Evolutionary conservation across 2,329 filamentous ascomycete species (phyloP).

Genomic region (Fusarium nodosum): DNA sequence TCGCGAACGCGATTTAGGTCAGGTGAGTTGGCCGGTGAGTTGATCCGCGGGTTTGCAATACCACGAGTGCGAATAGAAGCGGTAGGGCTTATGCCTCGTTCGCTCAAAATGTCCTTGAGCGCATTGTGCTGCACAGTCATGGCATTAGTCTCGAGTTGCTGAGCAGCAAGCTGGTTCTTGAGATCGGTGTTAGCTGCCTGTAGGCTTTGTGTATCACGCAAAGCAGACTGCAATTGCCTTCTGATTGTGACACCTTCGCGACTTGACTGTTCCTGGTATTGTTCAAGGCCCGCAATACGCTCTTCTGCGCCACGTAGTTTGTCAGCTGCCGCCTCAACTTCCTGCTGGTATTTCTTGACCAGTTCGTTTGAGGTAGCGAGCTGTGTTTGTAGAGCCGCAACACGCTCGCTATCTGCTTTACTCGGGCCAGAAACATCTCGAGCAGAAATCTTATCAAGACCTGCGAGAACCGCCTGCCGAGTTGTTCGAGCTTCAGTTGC

Average conservation of each 20-base stretch:
- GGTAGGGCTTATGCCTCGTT: slow-evolving; percentile 86
- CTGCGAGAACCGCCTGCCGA: slow-evolving; percentile 83
- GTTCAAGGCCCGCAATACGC: slow-evolving; percentile 94
- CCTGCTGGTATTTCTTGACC: slow-evolving; percentile 88
- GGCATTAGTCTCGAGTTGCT: slow-evolving; percentile 94
- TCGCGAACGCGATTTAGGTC: slow-evolving; percentile 85
- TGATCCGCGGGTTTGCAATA: slow-evolving; percentile 76
- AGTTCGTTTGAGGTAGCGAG: slow-evolving; percentile 81
- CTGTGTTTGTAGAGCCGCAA: slow-evolving; percentile 82
- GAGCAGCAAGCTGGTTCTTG: slow-evolving; percentile 83
- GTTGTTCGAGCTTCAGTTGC: slow-evolving; percentile 90
- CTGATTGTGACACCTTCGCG: slow-evolving; percentile 91
- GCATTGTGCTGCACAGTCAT: slow-evolving; percentile 92
- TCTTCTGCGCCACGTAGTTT: slow-evolving; percentile 94
- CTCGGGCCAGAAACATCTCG: slow-evolving; percentile 64
- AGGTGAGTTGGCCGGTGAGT: slow-evolving; percentile 87
- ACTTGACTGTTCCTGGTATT: slow-evolving; percentile 97
- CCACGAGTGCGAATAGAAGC: slow-evolving; percentile 78
- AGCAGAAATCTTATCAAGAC: slow-evolving; percentile 79
- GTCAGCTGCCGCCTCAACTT: slow-evolving; percentile 87
- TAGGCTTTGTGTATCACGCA: slow-evolving; percentile 86
- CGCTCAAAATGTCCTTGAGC: slow-evolving; percentile 90
- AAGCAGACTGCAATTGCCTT: slow-evolving; percentile 86
- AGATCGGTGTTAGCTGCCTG: slow-evolving; percentile 85
- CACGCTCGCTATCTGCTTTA: slow-evolving; percentile 72